Base-by-base conservation (phyloP, 257 asterid genomes). In the Solanum dulcamara region DNA sequence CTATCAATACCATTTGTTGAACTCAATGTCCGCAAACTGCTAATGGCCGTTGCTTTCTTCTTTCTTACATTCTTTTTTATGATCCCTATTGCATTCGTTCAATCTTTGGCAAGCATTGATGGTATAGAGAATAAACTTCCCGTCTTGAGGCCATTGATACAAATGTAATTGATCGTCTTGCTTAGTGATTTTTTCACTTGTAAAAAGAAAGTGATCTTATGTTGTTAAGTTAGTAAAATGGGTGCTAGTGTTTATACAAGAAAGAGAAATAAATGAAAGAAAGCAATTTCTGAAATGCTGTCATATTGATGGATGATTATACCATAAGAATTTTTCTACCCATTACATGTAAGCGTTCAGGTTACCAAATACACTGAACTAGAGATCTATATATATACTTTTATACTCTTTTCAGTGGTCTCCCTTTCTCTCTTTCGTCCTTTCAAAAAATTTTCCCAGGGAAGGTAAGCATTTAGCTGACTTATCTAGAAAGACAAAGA, bases 31-130 rank as follows among this genome's bases (percentile, higher is more conserved):
- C 71, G 88, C 79, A 81, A 81, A 42, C 55, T 86, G 55, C 30
- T 86, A 46, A 81, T 86, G 86, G 85, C 83, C n/a, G 88, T 70
- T 42, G 88, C 86, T 26, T 71, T 86, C 35, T 86, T 86, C 83
- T 70, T 82, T 24, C 88, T 86, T 57, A 84, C 86, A 51, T 84
- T 84, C 81, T 84, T 84, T 55, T 84, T 84, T 48, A 84, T 84
- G 86, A 86, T 82, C 42, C 88, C 88, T 42, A 86, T 86, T 33
- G 85, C 86, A 24, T 70, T 81, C 38, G 85, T 86, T 68, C 88
- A 86, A 14, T 81, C 86, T 70, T 55, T 86, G 62, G 88, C 88
- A 7, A 86, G 85, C 75, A 81, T 86, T 68, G 77, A 86, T n/a
- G 88, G 86, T 33, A 86, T 86, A 17, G 83, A 81, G 50, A 86